Evolutionary conservation across 106 monocot species (phyloP), one percentile per base, ranked within the genome.

Genomic region (Platanthera zijinensis): DNA sequence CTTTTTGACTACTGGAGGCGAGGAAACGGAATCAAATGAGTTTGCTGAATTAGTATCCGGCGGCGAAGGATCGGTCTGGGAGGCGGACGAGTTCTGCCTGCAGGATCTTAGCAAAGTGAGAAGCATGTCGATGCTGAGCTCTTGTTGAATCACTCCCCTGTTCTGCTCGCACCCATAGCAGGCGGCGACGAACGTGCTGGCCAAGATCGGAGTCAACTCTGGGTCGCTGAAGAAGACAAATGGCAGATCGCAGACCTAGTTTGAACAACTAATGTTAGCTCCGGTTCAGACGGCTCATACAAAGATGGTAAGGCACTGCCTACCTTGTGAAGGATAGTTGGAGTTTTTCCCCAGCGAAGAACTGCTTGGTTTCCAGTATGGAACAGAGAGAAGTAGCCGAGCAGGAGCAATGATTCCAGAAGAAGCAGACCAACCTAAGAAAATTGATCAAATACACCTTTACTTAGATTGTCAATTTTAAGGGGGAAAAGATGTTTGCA

Each of bases 211-310:
- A 13, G 82, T 91, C 76, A 96, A 76, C 73, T 96, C 93, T 3
- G 96, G 91, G 79, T 93, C 96, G 59, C 93, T 96, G 83, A 93
- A 96, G 91, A 96, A 93, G 51, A 83, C 89, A 66, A 96, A 96
- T 18, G 96, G 96, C 30, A 96, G 84, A 82, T 96, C 96, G 48
- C 96, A 96, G 17, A 96, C 83, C 96, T 96, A 85, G 82, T 81
- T 75, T 63, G 15, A 15, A 18, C 52, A 74, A 57, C 7, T 67
- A n/a, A 78, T 51, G 32, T 50, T 56, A 70, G 53, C 66, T 51
- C 56, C 25, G 5, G 17, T 19, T 48, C 10, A 10, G 19, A 70
- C 10, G 46, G 5, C 14, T 13, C 1, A 28, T 52, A 10, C 1
- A 59, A 50, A 64, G 13, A 48, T 62, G 6, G 22, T 30, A 52